phyloP scores from a whole-genome alignment of 2,329 filamentous ascomycete genomes.

The Cytospora mali region DNA sequence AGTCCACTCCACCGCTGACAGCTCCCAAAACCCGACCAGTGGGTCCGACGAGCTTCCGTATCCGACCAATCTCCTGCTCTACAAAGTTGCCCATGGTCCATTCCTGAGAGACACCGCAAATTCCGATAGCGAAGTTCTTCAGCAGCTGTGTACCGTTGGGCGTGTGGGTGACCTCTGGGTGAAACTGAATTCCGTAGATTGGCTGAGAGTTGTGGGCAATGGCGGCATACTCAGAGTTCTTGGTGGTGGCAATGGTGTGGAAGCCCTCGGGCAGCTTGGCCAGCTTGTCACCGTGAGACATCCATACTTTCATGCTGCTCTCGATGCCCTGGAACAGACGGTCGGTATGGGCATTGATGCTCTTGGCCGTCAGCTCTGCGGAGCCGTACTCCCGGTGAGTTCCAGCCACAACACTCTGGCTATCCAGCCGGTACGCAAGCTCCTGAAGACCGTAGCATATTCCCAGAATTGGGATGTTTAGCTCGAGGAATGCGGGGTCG shows the following conservation, averaged over 20 bases:
- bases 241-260: constrained; percentile 70
- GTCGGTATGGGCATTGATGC: constrained; percentile 64
- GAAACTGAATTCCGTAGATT: constrained; percentile 84
- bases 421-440: constrained; percentile 26
- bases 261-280: constrained; percentile 73
- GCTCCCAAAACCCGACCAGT: constrained; percentile 71
- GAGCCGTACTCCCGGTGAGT: constrained; percentile 25
- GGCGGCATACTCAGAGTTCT: constrained; percentile 77
- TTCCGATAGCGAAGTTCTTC: constrained; percentile 80
- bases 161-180: constrained; percentile 68
- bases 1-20: constrained; percentile 77
- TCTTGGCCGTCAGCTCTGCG: constrained; percentile 58
- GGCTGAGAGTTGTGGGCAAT: constrained; percentile 73
- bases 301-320: constrained; percentile 64
- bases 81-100: constrained; percentile 90
- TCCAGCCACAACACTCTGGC: constrained; percentile 25
- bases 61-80: constrained; percentile 77
- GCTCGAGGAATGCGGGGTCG: constrained; percentile 79
- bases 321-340: constrained; percentile 77
- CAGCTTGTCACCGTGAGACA: constrained; percentile 91
- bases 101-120: constrained; percentile 74
- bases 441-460: constrained; percentile 28
- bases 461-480: constrained; percentile 61
- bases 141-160: constrained; percentile 70
- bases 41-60: constrained; percentile 78